These are phyloP conservation scores for Auxenochlorella pyrenoidosa DNA, from an alignment of 139 green algal species.

Conservation along the genomic window DNA sequence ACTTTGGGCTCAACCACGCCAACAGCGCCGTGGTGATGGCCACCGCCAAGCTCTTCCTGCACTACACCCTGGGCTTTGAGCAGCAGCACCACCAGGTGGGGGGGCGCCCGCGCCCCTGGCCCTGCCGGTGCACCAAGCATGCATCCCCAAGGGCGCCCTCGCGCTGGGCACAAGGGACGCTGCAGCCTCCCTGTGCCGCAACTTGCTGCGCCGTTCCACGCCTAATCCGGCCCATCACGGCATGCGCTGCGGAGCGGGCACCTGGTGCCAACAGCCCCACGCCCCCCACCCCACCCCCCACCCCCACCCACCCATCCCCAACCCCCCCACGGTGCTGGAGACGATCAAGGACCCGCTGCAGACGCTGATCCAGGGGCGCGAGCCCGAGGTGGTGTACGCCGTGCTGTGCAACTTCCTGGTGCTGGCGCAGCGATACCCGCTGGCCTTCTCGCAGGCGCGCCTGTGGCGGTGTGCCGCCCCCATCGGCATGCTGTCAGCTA, in stretches of 20 bases:
- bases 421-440: slow-evolving; percentile 80
- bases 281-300: too few relatives aligned
- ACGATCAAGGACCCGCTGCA: slow-evolving; percentile 89
- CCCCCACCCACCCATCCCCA: too few relatives aligned
- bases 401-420: slow-evolving; percentile 91
- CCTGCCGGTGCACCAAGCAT: too few relatives aligned
- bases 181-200: too few relatives aligned
- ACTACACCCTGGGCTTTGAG: slow-evolving; percentile 88
- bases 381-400: slow-evolving; percentile 82
- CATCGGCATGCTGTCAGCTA: too few relatives aligned
- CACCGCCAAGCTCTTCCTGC: slow-evolving; percentile 93
- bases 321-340: slow-evolving; percentile 96
- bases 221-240: too few relatives aligned
- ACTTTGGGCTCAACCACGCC: slow-evolving; percentile 89
- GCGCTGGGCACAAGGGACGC: too few relatives aligned
- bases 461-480: background rate
- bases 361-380: slow-evolving; percentile 80
- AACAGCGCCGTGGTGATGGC: slow-evolving; percentile 95
- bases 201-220: too few relatives aligned
- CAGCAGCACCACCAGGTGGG: slow-evolving; percentile 87
- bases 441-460: slow-evolving; percentile 71
- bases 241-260: too few relatives aligned
- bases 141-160: too few relatives aligned
- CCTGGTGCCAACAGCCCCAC: too few relatives aligned
- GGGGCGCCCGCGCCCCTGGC: background rate